Conservation (phyloP, 768 basidiomycete species). For the Tulasnella sp. region DNA sequence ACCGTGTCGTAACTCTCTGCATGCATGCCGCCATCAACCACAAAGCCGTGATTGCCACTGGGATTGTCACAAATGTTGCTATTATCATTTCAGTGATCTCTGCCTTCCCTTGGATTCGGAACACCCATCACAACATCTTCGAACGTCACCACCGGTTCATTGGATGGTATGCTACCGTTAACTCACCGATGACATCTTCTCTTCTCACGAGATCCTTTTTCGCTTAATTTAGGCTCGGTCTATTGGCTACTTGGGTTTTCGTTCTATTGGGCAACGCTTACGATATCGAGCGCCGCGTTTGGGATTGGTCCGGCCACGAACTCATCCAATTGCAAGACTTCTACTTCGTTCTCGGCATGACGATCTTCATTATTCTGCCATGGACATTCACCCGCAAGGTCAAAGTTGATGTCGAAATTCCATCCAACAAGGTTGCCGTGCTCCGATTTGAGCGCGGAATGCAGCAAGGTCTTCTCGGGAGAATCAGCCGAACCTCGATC, state of each 20-base stretch:
- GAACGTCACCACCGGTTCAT: slow-evolving; percentile 70
- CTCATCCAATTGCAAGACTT: slow-evolving; percentile 59
- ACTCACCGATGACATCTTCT: slow-evolving; percentile 32
- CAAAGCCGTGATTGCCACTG: slow-evolving; percentile 46
- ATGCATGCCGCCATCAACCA: slow-evolving; percentile 36
- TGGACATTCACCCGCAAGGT: slow-evolving; percentile 69
- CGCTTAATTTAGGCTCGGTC: slow-evolving; percentile 7
- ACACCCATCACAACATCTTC: slow-evolving; percentile 70
- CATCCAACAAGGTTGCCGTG: slow-evolving; percentile 65
- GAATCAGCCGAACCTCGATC: slow-evolving; percentile 57
- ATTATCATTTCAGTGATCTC: slow-evolving; percentile 48
- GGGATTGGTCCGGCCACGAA: slow-evolving; percentile 42
- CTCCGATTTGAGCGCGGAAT: slow-evolving; percentile 70
- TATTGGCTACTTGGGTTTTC: slow-evolving; percentile 42
- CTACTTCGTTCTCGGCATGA: slow-evolving; percentile 66
- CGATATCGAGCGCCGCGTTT: slow-evolving; percentile 39
- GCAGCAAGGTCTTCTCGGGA: slow-evolving; percentile 67
- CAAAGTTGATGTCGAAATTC: slow-evolving; percentile 59
- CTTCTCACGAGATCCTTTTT: slow-evolving; percentile 23
- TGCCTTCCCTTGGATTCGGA: slow-evolving; percentile 69
- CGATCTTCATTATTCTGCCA: slow-evolving; percentile 53
- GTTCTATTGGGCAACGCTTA: slow-evolving; percentile 56
- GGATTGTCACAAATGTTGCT: slow-evolving; percentile 43
- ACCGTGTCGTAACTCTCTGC: slow-evolving; percentile 47
- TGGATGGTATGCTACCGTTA: slow-evolving; percentile 39